Evolutionary conservation across 371 early-diverging fungal species (phyloP).

Genomic region (Gilbertella persicaria): DNA sequence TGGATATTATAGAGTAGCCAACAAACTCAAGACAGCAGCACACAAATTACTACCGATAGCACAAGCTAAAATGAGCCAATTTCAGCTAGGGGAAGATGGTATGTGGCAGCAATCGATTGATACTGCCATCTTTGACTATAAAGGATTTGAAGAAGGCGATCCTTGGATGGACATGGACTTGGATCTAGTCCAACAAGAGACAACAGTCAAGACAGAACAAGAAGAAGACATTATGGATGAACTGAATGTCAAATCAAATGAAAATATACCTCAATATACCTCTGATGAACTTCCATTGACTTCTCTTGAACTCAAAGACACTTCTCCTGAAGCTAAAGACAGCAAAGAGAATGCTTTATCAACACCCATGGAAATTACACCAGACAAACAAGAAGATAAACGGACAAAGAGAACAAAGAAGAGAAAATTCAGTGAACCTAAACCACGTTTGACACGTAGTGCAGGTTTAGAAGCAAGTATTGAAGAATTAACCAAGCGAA

Average conservation of each 20-base stretch:
- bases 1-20: slow-evolving; percentile 68
- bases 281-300: background rate
- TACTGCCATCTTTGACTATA: slow-evolving; percentile 10
- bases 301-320: too few species aligned
- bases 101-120: slow-evolving; percentile 5
- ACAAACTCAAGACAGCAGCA: slow-evolving; percentile 4
- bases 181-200: background rate
- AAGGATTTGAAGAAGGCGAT: background rate
- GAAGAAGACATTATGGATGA: background rate
- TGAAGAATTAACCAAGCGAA: slow-evolving; percentile 14
- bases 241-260: background rate
- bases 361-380: background rate
- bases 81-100: background rate
- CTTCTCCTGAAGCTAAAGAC: too few species aligned
- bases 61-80: background rate
- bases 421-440: background rate
- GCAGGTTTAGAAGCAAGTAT: slow-evolving; percentile 8
- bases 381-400: background rate
- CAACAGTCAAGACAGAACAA: background rate
- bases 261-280: too few species aligned
- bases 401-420: background rate
- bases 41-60: slow-evolving; percentile 8
- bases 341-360: too few species aligned
- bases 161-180: background rate
- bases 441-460: slow-evolving; percentile 16